Evolutionary conservation across 1,139 yeast genomes (phyloP).

Genomic region (Geotrichum klebahnii): DNA sequence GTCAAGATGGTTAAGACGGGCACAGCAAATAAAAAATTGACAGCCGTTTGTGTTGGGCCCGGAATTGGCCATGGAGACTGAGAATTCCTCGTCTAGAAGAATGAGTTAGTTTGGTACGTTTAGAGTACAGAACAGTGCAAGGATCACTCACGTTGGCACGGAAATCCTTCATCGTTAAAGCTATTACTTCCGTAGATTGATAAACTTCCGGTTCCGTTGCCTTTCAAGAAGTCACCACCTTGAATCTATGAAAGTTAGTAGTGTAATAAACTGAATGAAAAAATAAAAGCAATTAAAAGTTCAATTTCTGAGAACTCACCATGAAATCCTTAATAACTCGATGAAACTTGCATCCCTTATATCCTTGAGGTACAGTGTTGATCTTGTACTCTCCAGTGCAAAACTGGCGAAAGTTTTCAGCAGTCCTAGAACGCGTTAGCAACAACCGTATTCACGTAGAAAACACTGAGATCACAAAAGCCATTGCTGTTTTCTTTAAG

Average conservation of each 20-base stretch:
- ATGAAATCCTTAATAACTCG: slow-evolving; percentile 75
- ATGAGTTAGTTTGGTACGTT: slow-evolving; percentile 13
- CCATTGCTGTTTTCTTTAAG: too few relatives aligned
- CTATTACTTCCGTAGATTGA: slow-evolving; percentile 53
- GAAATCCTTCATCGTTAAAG: slow-evolving; percentile 83
- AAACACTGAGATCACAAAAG: too few relatives aligned
- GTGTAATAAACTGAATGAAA: background rate
- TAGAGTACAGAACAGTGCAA: slow-evolving; percentile 2
- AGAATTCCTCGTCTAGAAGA: slow-evolving; percentile 41
- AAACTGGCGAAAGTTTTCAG: slow-evolving; percentile 53
- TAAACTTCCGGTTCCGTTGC: slow-evolving; percentile 47
- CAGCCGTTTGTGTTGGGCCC: slow-evolving; percentile 46
- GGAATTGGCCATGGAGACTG: slow-evolving; percentile 46
- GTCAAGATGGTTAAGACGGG: slow-evolving; percentile 36
- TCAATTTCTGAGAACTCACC: slow-evolving; percentile 36
- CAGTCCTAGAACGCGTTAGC: slow-evolving; percentile 33
- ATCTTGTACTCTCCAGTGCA: slow-evolving; percentile 52
- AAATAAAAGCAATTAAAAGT: background rate
- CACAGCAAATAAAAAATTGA: slow-evolving; percentile 41
- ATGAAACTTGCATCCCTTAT: slow-evolving; percentile 73
- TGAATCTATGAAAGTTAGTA: slow-evolving; percentile 32
- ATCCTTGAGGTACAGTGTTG: slow-evolving; percentile 51
- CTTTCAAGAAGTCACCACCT: slow-evolving; percentile 45
- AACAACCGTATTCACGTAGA: too few relatives aligned
- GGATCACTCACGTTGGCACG: slow-evolving; percentile 53